These are phyloP conservation scores for Macrophomina phaseolina DNA, from an alignment of 2,329 filamentous ascomycete genomes.

Conservation along the genomic window DNA sequence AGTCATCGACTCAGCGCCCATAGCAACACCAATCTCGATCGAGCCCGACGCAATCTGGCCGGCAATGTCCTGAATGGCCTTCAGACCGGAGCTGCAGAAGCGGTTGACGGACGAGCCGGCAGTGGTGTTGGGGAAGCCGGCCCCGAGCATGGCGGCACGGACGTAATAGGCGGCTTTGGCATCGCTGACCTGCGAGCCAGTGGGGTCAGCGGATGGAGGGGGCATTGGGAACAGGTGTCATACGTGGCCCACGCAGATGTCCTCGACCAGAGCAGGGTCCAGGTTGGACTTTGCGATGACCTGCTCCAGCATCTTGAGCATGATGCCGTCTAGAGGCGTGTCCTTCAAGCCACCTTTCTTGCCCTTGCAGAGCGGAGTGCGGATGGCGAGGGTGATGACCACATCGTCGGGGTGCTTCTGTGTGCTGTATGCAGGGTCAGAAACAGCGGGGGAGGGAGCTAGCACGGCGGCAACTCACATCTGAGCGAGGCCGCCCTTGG, in stretches of 20 bases:
- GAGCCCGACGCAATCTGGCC: slow-evolving; percentile 79
- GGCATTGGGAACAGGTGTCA: slow-evolving; percentile 36
- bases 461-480: slow-evolving; percentile 66
- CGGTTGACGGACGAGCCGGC: slow-evolving; percentile 84
- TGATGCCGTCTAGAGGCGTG: slow-evolving; percentile 82
- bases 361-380: slow-evolving; percentile 87
- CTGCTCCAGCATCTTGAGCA: slow-evolving; percentile 79
- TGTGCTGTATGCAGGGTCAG: slow-evolving; percentile 61
- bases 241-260: slow-evolving; percentile 93
- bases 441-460: slow-evolving; percentile 14
- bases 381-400: slow-evolving; percentile 90
- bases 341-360: slow-evolving; percentile 96
- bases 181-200: slow-evolving; percentile 70
- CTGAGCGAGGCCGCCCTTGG: slow-evolving; percentile 70
- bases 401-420: slow-evolving; percentile 95
- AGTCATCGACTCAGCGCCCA: slow-evolving; percentile 91
- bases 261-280: slow-evolving; percentile 81
- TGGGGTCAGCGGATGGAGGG: background rate
- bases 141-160: slow-evolving; percentile 85
- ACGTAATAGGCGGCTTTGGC: slow-evolving; percentile 87
- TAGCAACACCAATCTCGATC: slow-evolving; percentile 86
- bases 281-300: slow-evolving; percentile 70
- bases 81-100: slow-evolving; percentile 96
- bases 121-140: slow-evolving; percentile 91
- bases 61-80: slow-evolving; percentile 93